phyloP scores from a whole-genome alignment of 257 asterid genomes.

The Solanum megistacrolobum region DNA sequence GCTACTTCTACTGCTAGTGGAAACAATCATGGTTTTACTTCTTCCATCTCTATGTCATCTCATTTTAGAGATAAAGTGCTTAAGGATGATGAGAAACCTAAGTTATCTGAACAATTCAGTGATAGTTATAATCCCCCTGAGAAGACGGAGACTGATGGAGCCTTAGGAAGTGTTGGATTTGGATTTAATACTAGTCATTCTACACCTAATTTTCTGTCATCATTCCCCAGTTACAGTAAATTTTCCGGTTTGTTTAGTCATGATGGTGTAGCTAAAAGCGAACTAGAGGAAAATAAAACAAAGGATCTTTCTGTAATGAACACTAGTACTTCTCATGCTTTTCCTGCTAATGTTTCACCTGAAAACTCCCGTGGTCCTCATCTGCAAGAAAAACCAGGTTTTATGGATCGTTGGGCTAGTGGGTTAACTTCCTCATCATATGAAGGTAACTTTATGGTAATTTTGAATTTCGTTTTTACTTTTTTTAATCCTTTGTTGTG shows the following conservation, averaged over 20 bases:
- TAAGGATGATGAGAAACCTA: slow-evolving; percentile 21
- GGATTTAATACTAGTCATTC: slow-evolving; percentile 14
- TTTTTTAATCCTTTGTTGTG: background rate
- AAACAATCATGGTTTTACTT: slow-evolving; percentile 8
- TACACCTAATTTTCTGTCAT: slow-evolving; percentile 13
- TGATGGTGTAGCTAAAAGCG: slow-evolving; percentile 16
- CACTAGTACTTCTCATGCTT: slow-evolving; percentile 27
- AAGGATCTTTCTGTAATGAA: slow-evolving; percentile 25
- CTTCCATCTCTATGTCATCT: slow-evolving; percentile 12
- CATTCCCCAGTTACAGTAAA: slow-evolving; percentile 17
- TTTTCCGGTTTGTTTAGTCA: slow-evolving; percentile 19
- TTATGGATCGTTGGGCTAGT: slow-evolving; percentile 22
- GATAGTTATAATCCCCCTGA: slow-evolving; percentile 13
- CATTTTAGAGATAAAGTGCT: slow-evolving; percentile 24
- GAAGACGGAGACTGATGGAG: slow-evolving; percentile 28
- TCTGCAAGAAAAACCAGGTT: slow-evolving; percentile 26
- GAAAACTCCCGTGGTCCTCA: slow-evolving; percentile 24
- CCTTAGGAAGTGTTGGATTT: slow-evolving; percentile 23
- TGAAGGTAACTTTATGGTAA: slow-evolving; percentile 38
- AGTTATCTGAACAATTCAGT: slow-evolving; percentile 14
- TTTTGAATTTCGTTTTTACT: background rate
- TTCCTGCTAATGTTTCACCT: slow-evolving; percentile 22
- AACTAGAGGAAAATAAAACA: slow-evolving; percentile 11
- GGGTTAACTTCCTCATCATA: slow-evolving; percentile 25
- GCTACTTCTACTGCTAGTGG: slow-evolving; percentile 7